A percentile compares a stretch with the other conserved stretches of the same genome.
phyloP scores from a whole-genome alignment of 2,329 filamentous ascomycete genomes.

The Aspergillus texensis region DNA sequence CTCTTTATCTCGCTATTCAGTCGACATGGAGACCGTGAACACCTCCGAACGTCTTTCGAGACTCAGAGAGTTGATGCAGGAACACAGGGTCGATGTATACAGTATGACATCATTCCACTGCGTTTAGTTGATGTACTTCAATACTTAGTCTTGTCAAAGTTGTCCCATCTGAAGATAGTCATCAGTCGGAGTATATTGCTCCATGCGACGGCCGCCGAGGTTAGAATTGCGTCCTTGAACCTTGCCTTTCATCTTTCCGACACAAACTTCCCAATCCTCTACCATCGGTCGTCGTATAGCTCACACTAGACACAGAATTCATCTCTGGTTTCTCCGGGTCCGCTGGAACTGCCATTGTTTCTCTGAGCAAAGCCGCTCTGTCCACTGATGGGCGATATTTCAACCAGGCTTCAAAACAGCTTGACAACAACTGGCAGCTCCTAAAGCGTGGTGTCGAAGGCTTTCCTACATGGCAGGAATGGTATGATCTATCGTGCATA shows the following conservation, averaged over 20 bases:
- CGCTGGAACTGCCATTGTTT: slow-evolving; percentile 88
- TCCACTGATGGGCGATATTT: slow-evolving; percentile 98
- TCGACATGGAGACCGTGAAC: slow-evolving; percentile 76
- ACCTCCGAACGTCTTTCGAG: slow-evolving; percentile 74
- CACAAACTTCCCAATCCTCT: slow-evolving; percentile 5
- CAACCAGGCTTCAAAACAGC: slow-evolving; percentile 89
- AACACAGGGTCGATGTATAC: slow-evolving; percentile 87
- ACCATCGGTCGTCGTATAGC: slow-evolving; percentile 10
- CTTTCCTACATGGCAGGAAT: slow-evolving; percentile 97
- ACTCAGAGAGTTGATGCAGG: slow-evolving; percentile 83
- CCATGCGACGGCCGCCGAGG: slow-evolving; percentile 87
- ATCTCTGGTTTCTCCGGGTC: slow-evolving; percentile 96
- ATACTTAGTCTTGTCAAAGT: slow-evolving; percentile 61
- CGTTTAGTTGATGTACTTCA: slow-evolving; percentile 14
- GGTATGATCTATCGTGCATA: slow-evolving; percentile 66
- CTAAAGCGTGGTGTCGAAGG: slow-evolving; percentile 92
- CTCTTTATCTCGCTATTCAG: slow-evolving; percentile 36
- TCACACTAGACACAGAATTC: slow-evolving; percentile 58
- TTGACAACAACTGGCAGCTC: slow-evolving; percentile 87
- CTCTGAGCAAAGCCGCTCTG: slow-evolving; percentile 80
- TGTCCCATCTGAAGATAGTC: slow-evolving; percentile 93
- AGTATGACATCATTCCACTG: slow-evolving; percentile 57
- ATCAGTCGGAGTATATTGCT: slow-evolving; percentile 97
- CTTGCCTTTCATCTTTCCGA: slow-evolving; percentile 6
- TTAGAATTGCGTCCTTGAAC: slow-evolving; percentile 34